phyloP scores from a whole-genome alignment of 306 rosid species.

The Sesbania bispinosa region DNA sequence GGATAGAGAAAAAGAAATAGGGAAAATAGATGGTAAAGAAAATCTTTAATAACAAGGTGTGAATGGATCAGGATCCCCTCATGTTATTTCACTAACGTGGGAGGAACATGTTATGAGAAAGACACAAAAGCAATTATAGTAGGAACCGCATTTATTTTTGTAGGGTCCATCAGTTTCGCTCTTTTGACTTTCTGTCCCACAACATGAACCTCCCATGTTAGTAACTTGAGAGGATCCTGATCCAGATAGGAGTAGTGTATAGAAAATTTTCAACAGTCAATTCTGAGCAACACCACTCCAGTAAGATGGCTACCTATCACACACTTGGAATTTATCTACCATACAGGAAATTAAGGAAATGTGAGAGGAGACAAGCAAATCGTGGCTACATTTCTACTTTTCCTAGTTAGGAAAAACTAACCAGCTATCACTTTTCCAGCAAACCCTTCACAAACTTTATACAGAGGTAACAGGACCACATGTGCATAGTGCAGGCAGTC shows the following conservation, averaged over 20 bases:
- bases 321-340: background rate
- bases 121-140: background rate
- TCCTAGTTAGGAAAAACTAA: slow-evolving; percentile 25
- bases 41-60: background rate
- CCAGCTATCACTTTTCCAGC: slow-evolving; percentile 74
- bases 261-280: background rate
- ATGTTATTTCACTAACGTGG: background rate
- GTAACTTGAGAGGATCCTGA: background rate
- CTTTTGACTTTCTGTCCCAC: background rate
- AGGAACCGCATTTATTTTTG: background rate
- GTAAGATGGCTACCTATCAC: background rate
- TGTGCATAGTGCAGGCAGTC: slow-evolving; percentile 56
- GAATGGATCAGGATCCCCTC: background rate
- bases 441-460: slow-evolving; percentile 81
- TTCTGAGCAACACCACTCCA: background rate
- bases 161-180: background rate
- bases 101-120: background rate
- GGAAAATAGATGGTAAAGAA: background rate
- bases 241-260: background rate
- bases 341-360: background rate
- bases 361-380: background rate
- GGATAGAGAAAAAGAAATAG: background rate
- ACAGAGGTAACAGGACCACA: slow-evolving; percentile 62
- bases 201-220: background rate
- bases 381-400: background rate